Conservation (phyloP, 2,329 filamentous ascomycete genomes). For the Curvularia verruculosa region DNA sequence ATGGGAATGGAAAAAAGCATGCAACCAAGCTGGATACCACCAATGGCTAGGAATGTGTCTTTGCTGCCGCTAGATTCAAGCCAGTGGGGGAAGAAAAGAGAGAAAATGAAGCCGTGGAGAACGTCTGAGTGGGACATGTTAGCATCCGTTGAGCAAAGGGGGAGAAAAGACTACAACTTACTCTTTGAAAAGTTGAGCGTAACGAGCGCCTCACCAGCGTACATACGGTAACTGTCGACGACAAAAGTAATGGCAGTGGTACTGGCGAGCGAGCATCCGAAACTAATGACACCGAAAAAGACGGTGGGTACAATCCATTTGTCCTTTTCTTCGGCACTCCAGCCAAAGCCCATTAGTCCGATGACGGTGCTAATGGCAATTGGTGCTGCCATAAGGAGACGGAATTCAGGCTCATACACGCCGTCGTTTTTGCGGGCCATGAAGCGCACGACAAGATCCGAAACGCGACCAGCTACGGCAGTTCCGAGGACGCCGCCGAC, state of each 20-base stretch:
- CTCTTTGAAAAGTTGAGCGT: conserved; percentile 94
- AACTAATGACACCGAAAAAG: conserved; percentile 91
- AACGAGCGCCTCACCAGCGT: conserved; percentile 91
- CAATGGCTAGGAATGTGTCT: conserved; percentile 80
- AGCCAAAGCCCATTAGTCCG: conserved; percentile 95
- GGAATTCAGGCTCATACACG: conserved; percentile 91
- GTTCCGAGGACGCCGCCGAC: conserved; percentile 77
- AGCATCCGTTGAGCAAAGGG: background rate
- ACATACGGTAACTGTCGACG: conserved; percentile 90
- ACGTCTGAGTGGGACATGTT: conserved; percentile 62
- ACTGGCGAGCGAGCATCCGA: conserved; percentile 87
- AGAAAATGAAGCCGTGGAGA: conserved; percentile 86
- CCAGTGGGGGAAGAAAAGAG: conserved; percentile 75
- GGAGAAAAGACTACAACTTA: conserved; percentile 43
- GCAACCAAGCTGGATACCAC: conserved; percentile 80
- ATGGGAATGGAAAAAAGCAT: conserved; percentile 82
- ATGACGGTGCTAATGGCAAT: conserved; percentile 78
- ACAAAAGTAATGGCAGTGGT: conserved; percentile 94
- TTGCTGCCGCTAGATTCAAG: conserved; percentile 75
- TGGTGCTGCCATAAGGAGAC: conserved; percentile 69
- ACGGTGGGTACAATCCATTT: conserved; percentile 90
- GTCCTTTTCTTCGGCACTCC: conserved; percentile 77
- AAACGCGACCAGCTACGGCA: conserved; percentile 85
- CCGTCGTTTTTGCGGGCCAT: conserved; percentile 90
- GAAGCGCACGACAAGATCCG: conserved; percentile 79